Percentiles rank a stretch among this genome's conserved stretches.
phyloP scores from a whole-genome alignment of 2,329 filamentous ascomycete genomes.

The Onygenales sp. region DNA sequence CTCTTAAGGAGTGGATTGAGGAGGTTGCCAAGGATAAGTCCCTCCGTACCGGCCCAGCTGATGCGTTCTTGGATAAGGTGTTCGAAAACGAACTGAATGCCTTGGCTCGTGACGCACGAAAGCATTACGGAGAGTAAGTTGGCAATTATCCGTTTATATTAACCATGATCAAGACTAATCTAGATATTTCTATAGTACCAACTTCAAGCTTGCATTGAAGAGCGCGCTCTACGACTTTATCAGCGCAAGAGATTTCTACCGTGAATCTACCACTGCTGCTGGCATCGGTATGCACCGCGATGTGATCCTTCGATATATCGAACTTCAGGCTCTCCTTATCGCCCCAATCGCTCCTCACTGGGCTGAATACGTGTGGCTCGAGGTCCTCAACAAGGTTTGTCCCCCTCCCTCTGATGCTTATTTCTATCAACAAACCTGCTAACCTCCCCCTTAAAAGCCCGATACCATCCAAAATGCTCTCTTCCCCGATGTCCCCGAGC shows the following conservation, averaged over 20 bases:
- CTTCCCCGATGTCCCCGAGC: constrained; percentile 61
- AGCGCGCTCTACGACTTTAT: constrained; percentile 83
- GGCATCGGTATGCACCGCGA: constrained; percentile 81
- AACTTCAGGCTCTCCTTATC: constrained; percentile 75
- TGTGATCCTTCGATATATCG: constrained; percentile 68
- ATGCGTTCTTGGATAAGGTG: constrained; percentile 73
- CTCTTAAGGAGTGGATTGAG: constrained; percentile 84
- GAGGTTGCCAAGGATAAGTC: constrained; percentile 65
- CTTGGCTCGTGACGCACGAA: constrained; percentile 66
- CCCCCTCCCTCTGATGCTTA: not conserved
- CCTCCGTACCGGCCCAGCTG: constrained; percentile 66
- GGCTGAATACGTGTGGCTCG: constrained; percentile 88
- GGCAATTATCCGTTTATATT: not conserved
- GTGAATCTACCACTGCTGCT: constrained; percentile 66
- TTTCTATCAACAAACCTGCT: constrained; percentile 1
- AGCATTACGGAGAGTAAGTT: constrained; percentile 62
- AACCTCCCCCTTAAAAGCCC: constrained; percentile 31
- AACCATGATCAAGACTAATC: not conserved
- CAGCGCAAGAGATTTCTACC: constrained; percentile 81
- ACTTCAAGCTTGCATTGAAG: constrained; percentile 82
- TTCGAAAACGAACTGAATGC: constrained; percentile 91
- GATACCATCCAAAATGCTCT: constrained; percentile 68
- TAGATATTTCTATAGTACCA: constrained; percentile 40
- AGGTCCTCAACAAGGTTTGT: constrained; percentile 63
- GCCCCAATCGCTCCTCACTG: constrained; percentile 85